Evolutionary conservation across 306 rosid species (phyloP), one percentile per base, ranked within the genome.

Genomic region (Prosopis cineraria): DNA sequence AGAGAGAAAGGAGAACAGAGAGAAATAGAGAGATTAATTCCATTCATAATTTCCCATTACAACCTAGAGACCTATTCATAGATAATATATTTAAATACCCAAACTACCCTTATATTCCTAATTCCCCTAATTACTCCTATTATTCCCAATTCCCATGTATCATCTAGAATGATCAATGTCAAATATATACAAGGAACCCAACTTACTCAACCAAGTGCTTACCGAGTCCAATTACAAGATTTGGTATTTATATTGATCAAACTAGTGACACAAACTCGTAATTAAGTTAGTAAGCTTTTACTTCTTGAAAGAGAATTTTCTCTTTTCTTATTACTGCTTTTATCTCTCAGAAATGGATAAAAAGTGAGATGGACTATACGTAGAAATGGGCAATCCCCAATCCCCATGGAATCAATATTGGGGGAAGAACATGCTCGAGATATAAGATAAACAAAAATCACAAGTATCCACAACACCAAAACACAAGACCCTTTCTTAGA

Each of bases 391-490:
- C 37, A 68, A 68, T 41, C 13, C 53, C 53, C 19, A 33, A 59
- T 19, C 7, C 34, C 10, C 13, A 29, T 31, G 24, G 24, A 69
- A 27, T 29, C 50, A 71, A 20, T 76, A 77, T 30, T 41, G 36
- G 48, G 55, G 43, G 48, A 22, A 77, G 20, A 34, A n/a, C 29
- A 72, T 73, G 20, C 82, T 50, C 40, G 56, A 36, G 31, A 52
- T 69, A 73, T 22, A 72, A 66, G 72, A 17, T 63, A 27, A 68
- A 27, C 41, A 45, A 68, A 66, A 74, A n/a, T 20, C 29, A 24
- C 45, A 16, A 17, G 69, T 25, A 50, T 25, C 31, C 12, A 63
- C 74, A 29, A 41, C 47, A 17, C 14, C 13, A 14, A 69, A 40
- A 68, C 6, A 52, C 22, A 20, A 62, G 65, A 11, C 33, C 10